Evolutionary conservation across 495 filamentous ascomycete species (phyloP), one percentile per base, ranked within the genome.

Genomic region (Aspergillus nidulans): DNA sequence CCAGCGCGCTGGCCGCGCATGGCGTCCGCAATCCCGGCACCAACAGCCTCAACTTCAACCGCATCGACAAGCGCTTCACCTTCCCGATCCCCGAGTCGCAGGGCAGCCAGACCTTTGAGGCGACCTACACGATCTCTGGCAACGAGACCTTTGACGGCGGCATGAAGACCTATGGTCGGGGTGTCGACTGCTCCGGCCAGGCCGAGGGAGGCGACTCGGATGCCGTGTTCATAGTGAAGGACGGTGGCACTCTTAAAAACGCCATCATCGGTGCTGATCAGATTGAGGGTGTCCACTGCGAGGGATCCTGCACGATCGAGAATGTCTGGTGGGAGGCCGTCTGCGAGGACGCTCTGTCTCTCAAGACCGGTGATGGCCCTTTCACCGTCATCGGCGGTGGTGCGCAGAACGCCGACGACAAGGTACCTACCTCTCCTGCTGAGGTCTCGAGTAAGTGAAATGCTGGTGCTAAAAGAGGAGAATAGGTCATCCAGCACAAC

Each of bases 401-500:
- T 40, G 83, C 82, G 5, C 69, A 76, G n/a, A 67, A 65, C 39
- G 83, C 84, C 16, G 69, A 71, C 1, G 83, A 85, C 66, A 86
- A 86, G 64, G 76, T 86, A 73, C 65, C 66, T 54, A 62, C 20
- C 67, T 59, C 55, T 60, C 66, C 15, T 69, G 59, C 38, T 58
- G 65, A 51, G 74, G 69, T 61, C 47, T 12, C 20, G 21, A 26
- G 21, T 25, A 20, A 7, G 28, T 32, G 3, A 6, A 19, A 41
- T 16, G n/a, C 13, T 10, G 2, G 13, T 15, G 6, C 5, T 44
- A 19, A 42, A n/a, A 42, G 18, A 44, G 3, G 38, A n/a, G 4
- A 28, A 21, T 28, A 86, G 64, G 75, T 86, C 39, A 70, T 86
- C 55, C 83, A 61, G 67, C 79, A 83, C 73, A 86, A 86, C 70